Percentiles rank a stretch among this genome's conserved stretches.
phyloP scores from a whole-genome alignment of 768 basidiomycete species.

The Pseudohyphozyma bogoriensis region DNA sequence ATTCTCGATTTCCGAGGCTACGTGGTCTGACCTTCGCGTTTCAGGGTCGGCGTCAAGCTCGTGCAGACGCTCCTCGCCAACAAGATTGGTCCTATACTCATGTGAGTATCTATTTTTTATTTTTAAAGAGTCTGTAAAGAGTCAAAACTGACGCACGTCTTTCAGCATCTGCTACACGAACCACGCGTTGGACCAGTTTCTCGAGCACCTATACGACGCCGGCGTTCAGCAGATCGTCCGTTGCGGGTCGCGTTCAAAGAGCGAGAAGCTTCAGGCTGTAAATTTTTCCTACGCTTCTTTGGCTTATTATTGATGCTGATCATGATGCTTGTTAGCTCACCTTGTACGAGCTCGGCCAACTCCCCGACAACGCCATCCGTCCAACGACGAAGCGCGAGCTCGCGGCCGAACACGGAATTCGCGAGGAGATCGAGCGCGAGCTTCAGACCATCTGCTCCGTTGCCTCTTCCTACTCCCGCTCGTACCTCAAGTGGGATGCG shows the following conservation, averaged over 20 bases:
- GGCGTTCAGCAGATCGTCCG: conserved; percentile 60
- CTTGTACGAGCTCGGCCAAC: conserved; percentile 51
- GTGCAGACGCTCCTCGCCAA: conserved; percentile 55
- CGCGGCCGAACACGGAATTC: conserved; percentile 37
- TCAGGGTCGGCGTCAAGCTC: conserved; percentile 60
- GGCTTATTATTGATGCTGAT: not conserved
- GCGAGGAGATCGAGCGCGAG: conserved; percentile 46
- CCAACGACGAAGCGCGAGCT: conserved; percentile 34
- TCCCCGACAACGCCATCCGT: conserved; percentile 37
- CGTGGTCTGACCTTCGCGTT: conserved; percentile 35
- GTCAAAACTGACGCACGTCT: too few relatives aligned
- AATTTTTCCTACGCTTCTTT: too few relatives aligned
- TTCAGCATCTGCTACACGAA: conserved; percentile 61
- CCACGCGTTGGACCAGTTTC: conserved; percentile 66
- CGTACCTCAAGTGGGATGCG: not conserved
- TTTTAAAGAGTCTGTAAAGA: too few relatives aligned
- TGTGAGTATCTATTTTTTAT: too few relatives aligned
- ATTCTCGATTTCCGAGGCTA: not conserved
- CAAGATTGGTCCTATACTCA: conserved; percentile 47
- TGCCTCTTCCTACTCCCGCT: not conserved
- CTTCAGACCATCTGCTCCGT: conserved; percentile 40
- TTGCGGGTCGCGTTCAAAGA: conserved; percentile 46
- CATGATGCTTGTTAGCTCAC: conserved; percentile 43
- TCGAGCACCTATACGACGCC: conserved; percentile 55
- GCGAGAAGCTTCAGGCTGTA: conserved; percentile 17